A percentile compares a stretch with the other conserved stretches of the same genome.
phyloP scores from a whole-genome alignment of 2,329 filamentous ascomycete genomes.

The Sclerotinia minor region DNA sequence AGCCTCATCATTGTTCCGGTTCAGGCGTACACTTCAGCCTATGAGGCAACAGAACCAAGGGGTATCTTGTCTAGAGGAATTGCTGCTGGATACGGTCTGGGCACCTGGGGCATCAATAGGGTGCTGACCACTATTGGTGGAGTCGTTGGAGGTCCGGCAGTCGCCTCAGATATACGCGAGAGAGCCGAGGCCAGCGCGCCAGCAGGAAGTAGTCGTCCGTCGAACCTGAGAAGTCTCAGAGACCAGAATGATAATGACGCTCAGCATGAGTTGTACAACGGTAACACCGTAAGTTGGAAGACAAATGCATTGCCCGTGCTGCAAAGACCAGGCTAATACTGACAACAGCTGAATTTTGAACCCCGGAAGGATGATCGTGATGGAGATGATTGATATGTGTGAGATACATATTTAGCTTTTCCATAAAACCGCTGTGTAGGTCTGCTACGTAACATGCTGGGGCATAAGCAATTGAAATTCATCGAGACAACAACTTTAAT shows the following conservation, averaged over 20 bases:
- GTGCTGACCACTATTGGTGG: slow-evolving; percentile 47
- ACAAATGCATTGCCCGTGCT: neutral
- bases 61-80: slow-evolving; percentile 44
- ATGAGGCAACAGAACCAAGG: slow-evolving; percentile 43
- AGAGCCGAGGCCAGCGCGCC: slow-evolving; percentile 15
- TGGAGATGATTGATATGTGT: slow-evolving; percentile 27
- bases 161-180: slow-evolving; percentile 11
- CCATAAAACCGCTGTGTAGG: neutral
- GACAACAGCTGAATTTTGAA: slow-evolving; percentile 38
- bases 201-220: slow-evolving; percentile 39
- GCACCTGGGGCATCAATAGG: slow-evolving; percentile 47
- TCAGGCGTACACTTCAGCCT: slow-evolving; percentile 59
- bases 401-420: neutral
- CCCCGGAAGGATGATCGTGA: slow-evolving; percentile 38
- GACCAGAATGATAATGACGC: slow-evolving; percentile 55
- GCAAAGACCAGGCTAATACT: slow-evolving; percentile 15
- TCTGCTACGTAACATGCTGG: neutral
- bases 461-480: neutral
- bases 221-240: slow-evolving; percentile 53
- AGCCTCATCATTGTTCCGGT: slow-evolving; percentile 73
- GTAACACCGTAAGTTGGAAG: slow-evolving; percentile 67
- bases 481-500: neutral
- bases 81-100: slow-evolving; percentile 42
- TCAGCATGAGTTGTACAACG: slow-evolving; percentile 81
- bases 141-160: slow-evolving; percentile 41